Percentiles rank a stretch among this genome's conserved stretches.
These are phyloP conservation scores for Lactifluus hygrophoroides DNA, from an alignment of 768 basidiomycete genomes.

Conservation along the genomic window DNA sequence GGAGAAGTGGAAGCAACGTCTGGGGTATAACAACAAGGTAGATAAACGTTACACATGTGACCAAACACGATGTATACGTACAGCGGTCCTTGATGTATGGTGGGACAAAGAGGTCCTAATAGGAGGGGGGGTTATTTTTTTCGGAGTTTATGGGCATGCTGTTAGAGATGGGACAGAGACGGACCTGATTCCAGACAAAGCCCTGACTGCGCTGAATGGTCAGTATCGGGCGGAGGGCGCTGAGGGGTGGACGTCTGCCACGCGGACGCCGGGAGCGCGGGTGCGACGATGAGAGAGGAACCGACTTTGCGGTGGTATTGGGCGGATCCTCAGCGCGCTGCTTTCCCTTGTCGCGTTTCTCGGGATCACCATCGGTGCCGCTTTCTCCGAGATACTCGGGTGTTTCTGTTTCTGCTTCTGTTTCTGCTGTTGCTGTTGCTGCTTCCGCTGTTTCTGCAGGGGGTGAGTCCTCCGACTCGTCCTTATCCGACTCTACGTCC, in stretches of 20 bases:
- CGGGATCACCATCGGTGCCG: not conserved
- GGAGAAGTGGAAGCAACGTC: slow-evolving; percentile 81
- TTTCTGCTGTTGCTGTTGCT: not conserved
- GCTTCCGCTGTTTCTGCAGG: not conserved
- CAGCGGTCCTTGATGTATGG: slow-evolving; percentile 88
- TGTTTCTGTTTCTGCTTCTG: not conserved
- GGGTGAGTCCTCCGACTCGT: not conserved
- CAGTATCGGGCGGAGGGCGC: slow-evolving; percentile 69
- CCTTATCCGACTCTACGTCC: slow-evolving; percentile 18
- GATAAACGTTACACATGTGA: not conserved
- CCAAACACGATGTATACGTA: slow-evolving; percentile 33
- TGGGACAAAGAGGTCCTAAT: slow-evolving; percentile 76
- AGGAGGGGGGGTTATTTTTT: no score
- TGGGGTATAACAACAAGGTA: slow-evolving; percentile 24
- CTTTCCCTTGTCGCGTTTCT: slow-evolving; percentile 41
- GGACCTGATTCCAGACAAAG: slow-evolving; percentile 86
- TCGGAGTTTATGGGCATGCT: not conserved
- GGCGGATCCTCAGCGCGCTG: slow-evolving; percentile 59
- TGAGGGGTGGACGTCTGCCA: slow-evolving; percentile 48
- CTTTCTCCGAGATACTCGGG: no score
- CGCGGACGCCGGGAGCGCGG: slow-evolving; percentile 27
- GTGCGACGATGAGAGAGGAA: slow-evolving; percentile 25
- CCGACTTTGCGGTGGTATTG: not conserved
- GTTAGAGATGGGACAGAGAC: no score
- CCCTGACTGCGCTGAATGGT: slow-evolving; percentile 84